Evolutionary conservation across 2,329 filamentous ascomycete genomes (phyloP).

Genomic region (Aspergillus quadricinctus): DNA sequence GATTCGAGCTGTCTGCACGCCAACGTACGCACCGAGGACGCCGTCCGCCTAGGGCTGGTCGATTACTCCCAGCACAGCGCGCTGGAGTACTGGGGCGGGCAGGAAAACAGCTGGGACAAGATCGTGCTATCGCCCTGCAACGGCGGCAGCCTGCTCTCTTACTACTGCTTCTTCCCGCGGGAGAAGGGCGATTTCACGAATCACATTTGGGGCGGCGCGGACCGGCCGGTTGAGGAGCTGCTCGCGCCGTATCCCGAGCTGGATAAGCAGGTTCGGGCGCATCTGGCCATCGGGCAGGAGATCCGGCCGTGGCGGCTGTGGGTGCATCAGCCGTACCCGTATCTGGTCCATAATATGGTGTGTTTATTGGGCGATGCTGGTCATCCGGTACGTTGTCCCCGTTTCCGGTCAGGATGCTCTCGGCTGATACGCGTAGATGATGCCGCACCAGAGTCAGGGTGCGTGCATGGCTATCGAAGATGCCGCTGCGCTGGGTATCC

Average conservation of each 20-base stretch:
- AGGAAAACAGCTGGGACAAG: conserved; percentile 59
- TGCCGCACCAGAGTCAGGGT: conserved; percentile 66
- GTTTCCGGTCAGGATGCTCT: neutral
- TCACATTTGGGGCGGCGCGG: conserved; percentile 57
- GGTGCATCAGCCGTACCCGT: conserved; percentile 60
- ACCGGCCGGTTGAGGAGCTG: conserved; percentile 53
- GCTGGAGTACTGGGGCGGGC: conserved; percentile 67
- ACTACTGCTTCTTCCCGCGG: conserved; percentile 66
- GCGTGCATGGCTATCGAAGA: conserved; percentile 67
- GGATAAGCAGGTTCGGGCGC: conserved; percentile 53
- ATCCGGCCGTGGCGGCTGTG: conserved; percentile 64
- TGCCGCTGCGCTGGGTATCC: conserved; percentile 57
- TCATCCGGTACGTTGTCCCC: conserved; percentile 50
- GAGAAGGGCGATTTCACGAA: conserved; percentile 57
- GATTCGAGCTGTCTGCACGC: conserved; percentile 61
- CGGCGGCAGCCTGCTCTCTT: conserved; percentile 60
- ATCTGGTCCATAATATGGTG: conserved; percentile 48
- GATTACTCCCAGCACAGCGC: conserved; percentile 60
- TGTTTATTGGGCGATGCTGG: conserved; percentile 64
- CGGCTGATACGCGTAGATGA: conserved; percentile 45
- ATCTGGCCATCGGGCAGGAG: conserved; percentile 58
- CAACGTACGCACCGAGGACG: conserved; percentile 75
- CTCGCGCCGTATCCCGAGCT: conserved; percentile 58
- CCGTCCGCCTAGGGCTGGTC: conserved; percentile 68
- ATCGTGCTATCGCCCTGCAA: conserved; percentile 68